These are phyloP conservation scores for Bremia lactucae DNA, from an alignment of 352 stramenopile species.

Conservation along the genomic window DNA sequence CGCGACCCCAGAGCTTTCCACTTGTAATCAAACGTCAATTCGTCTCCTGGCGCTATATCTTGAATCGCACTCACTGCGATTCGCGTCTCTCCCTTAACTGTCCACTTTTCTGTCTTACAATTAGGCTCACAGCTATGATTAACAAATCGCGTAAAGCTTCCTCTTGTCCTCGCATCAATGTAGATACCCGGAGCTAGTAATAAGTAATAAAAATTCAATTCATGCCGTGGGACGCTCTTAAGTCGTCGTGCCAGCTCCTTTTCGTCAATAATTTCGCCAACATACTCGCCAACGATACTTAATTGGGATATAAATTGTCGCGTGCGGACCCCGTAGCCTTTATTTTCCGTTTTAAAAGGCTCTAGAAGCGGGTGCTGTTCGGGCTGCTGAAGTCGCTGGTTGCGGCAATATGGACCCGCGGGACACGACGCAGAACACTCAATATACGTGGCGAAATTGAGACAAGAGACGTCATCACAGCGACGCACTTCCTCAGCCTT, in stretches of 20 bases:
- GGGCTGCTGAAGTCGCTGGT: slow-evolving; percentile 69
- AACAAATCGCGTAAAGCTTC: slow-evolving; percentile 92
- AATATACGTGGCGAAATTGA: slow-evolving; percentile 85
- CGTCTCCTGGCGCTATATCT: slow-evolving; percentile 82
- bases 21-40: slow-evolving; percentile 96
- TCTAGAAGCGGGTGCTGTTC: slow-evolving; percentile 54
- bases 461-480: slow-evolving; percentile 77
- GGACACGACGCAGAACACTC: slow-evolving; percentile 52
- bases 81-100: slow-evolving; percentile 82
- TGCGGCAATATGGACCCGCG: slow-evolving; percentile 39
- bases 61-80: slow-evolving; percentile 90
- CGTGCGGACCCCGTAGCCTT: slow-evolving; percentile 80
- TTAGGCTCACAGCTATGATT: slow-evolving; percentile 94
- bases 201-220: slow-evolving; percentile 85
- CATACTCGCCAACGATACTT: slow-evolving; percentile 83
- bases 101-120: slow-evolving; percentile 94
- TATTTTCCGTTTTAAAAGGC: slow-evolving; percentile 68
- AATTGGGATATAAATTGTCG: slow-evolving; percentile 44
- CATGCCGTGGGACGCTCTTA: slow-evolving; percentile 47
- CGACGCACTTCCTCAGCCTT: slow-evolving; percentile 14
- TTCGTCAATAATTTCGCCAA: slow-evolving; percentile 88
- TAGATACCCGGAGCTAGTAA: slow-evolving; percentile 73
- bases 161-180: slow-evolving; percentile 83
- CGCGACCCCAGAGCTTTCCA: slow-evolving; percentile 82
- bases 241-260: slow-evolving; percentile 59